A percentile compares a stretch with the other conserved stretches of the same genome.
These are phyloP conservation scores for Pleurotus giganteus DNA, from an alignment of 768 basidiomycete genomes.

Conservation along the genomic window DNA sequence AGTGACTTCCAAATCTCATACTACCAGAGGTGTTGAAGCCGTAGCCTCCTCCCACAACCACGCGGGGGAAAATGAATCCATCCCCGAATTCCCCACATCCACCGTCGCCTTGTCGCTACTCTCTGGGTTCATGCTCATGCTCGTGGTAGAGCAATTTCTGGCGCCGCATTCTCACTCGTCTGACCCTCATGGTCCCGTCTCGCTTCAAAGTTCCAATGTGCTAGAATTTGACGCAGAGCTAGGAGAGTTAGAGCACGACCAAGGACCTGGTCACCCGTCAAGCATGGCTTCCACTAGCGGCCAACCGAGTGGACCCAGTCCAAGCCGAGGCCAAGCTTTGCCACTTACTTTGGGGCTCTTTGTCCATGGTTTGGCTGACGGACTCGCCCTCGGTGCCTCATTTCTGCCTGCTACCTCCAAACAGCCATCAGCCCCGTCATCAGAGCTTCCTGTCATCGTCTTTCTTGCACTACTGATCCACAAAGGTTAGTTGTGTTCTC, in stretches of 20 bases:
- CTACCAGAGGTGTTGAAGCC: constrained; percentile 70
- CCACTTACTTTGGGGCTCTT: constrained; percentile 84
- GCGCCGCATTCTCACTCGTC: constrained; percentile 47
- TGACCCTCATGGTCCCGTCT: constrained; percentile 26
- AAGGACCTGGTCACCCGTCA: constrained; percentile 22
- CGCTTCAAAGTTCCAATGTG: constrained; percentile 17
- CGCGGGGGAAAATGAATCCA: constrained; percentile 7
- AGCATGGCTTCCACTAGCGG: constrained; percentile 16
- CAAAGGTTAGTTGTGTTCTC: constrained; percentile 56
- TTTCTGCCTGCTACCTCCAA: constrained; percentile 34
- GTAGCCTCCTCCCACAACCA: constrained; percentile 32
- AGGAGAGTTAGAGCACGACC: constrained; percentile 51
- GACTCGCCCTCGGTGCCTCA: constrained; percentile 87
- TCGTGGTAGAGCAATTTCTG: constrained; percentile 64
- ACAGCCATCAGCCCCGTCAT: constrained; percentile 23
- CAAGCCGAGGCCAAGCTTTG: constrained; percentile 38
- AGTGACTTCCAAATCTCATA: background rate
- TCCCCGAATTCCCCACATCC: constrained; percentile 42
- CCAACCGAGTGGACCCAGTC: constrained; percentile 8
- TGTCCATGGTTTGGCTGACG: constrained; percentile 88
- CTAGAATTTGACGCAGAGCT: constrained; percentile 59
- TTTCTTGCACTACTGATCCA: constrained; percentile 91
- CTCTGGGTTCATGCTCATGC: constrained; percentile 61
- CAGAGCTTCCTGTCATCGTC: constrained; percentile 72
- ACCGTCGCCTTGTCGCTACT: constrained; percentile 64